These are phyloP conservation scores for Lentinula aciculospora DNA, from an alignment of 768 basidiomycete genomes.

Conservation along the genomic window DNA sequence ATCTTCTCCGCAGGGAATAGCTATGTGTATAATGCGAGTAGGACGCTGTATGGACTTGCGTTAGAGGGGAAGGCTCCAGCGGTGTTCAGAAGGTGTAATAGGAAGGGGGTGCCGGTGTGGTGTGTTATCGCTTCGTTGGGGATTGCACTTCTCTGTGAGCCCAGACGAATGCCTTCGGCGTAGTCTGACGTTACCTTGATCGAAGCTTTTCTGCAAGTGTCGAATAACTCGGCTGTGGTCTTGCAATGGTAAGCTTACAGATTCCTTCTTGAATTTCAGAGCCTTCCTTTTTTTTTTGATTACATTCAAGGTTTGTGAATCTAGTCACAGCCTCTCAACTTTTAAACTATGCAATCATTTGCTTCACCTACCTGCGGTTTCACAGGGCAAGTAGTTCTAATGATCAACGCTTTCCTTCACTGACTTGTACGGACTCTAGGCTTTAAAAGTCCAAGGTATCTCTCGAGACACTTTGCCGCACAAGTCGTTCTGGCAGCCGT, in stretches of 20 bases:
- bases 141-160: slow-evolving; percentile 30
- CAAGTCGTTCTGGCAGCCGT: slow-evolving; percentile 44
- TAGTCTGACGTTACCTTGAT: not conserved
- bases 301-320: slow-evolving; percentile 35
- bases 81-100: slow-evolving; percentile 47
- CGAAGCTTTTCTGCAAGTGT: slow-evolving; percentile 43
- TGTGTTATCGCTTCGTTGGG: slow-evolving; percentile 39
- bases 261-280: not conserved
- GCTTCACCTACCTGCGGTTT: slow-evolving; percentile 44
- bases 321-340: slow-evolving; percentile 44
- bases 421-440: slow-evolving; percentile 20
- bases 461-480: slow-evolving; percentile 38
- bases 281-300: not conserved
- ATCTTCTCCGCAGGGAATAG: slow-evolving; percentile 73
- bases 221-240: slow-evolving; percentile 40
- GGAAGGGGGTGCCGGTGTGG: slow-evolving; percentile 52
- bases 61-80: slow-evolving; percentile 55
- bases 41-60: slow-evolving; percentile 50
- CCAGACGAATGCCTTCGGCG: not conserved
- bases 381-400: slow-evolving; percentile 21
- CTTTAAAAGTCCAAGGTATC: slow-evolving; percentile 38
- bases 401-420: not conserved
- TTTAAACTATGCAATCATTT: slow-evolving; percentile 41
- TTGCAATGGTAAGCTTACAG: slow-evolving; percentile 33
- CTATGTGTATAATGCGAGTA: slow-evolving; percentile 56